These are phyloP conservation scores for Trichoderma endophyticum DNA, from an alignment of 2,329 filamentous ascomycete genomes.

Conservation along the genomic window DNA sequence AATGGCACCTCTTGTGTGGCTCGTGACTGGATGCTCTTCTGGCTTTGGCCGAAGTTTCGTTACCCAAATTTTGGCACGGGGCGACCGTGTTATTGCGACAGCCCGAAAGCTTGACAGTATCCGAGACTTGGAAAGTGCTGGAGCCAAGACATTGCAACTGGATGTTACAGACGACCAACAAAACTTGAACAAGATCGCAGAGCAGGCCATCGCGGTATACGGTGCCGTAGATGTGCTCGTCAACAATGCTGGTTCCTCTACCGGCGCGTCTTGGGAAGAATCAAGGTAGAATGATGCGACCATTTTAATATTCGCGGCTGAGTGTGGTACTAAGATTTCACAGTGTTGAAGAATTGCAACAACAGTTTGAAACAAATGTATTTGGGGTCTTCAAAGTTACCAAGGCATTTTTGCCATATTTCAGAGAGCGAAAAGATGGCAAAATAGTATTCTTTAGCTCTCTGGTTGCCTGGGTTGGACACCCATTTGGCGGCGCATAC, in stretches of 20 bases:
- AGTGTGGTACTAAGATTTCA: too few relatives aligned
- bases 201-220: background rate
- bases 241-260: background rate
- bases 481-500: background rate
- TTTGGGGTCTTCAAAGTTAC: background rate
- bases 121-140: background rate
- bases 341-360: background rate
- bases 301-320: background rate
- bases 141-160: background rate
- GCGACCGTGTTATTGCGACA: background rate
- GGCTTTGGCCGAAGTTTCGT: background rate
- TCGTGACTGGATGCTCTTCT: background rate
- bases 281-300: background rate
- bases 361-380: background rate
- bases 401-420: background rate
- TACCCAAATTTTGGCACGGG: background rate
- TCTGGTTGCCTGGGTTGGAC: background rate
- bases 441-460: background rate
- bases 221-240: background rate
- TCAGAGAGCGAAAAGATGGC: background rate
- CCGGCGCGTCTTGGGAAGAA: background rate
- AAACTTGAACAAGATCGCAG: background rate
- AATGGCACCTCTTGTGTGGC: background rate
- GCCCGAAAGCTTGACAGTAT: background rate
- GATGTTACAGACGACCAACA: background rate